phyloP scores from a whole-genome alignment of 345 rosid genomes.

The Physaria fendleri region DNA sequence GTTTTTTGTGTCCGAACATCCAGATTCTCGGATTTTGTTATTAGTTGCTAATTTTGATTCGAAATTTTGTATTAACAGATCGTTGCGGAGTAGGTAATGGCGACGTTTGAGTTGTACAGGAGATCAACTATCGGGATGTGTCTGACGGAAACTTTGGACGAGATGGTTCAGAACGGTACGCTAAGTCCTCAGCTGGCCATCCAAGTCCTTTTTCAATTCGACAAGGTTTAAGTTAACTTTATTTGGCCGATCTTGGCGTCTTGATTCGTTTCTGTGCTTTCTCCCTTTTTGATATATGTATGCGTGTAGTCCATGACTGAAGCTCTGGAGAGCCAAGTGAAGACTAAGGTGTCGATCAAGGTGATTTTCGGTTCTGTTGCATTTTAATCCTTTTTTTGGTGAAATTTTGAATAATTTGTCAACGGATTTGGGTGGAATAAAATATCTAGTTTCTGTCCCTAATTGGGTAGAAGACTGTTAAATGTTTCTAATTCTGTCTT shows the following conservation, averaged over 20 bases:
- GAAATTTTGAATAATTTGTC: neutral
- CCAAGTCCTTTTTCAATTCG: slow-evolving; percentile 94
- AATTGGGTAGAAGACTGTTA: neutral
- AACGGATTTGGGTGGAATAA: neutral
- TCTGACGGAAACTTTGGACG: slow-evolving; percentile 88
- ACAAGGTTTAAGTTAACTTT: slow-evolving; percentile 48
- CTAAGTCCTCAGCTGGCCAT: slow-evolving; percentile 93
- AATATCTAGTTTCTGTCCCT: neutral
- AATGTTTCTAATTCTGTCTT: neutral
- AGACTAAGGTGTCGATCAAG: slow-evolving; percentile 86
- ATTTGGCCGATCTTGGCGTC: neutral
- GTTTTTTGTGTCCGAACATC: neutral
- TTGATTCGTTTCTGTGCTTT: neutral
- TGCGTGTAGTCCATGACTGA: slow-evolving; percentile 85
- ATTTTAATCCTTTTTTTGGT: neutral
- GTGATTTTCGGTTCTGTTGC: slow-evolving; percentile 28
- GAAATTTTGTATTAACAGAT: neutral
- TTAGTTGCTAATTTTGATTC: neutral
- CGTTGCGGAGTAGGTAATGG: slow-evolving; percentile 53
- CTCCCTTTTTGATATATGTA: neutral
- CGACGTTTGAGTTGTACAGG: slow-evolving; percentile 94
- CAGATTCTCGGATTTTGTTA: neutral
- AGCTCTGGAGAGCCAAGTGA: slow-evolving; percentile 85
- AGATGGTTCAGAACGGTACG: slow-evolving; percentile 89
- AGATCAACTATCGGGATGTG: slow-evolving; percentile 98